Evolutionary conservation across 2,329 filamentous ascomycete genomes (phyloP).

Genomic region (Talaromyces piceae): DNA sequence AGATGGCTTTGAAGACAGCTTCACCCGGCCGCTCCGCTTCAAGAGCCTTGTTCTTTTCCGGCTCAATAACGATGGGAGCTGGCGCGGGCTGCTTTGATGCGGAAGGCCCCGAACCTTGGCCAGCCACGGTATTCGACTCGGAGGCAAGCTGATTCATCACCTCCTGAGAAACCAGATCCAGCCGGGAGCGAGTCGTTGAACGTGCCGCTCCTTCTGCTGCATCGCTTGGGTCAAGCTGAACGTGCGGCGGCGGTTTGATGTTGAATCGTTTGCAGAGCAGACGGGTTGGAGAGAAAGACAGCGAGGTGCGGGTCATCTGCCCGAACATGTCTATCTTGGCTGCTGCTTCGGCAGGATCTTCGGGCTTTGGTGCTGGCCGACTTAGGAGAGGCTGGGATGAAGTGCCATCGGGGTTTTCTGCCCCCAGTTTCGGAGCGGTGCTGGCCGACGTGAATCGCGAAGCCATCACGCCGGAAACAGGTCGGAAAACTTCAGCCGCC

Average conservation of each 20-base stretch:
- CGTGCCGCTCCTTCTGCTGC: slow-evolving; percentile 30
- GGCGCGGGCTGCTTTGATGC: slow-evolving; percentile 11
- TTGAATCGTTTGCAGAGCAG: slow-evolving; percentile 93
- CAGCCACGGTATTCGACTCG: slow-evolving; percentile 28
- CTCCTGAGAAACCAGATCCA: slow-evolving; percentile 46
- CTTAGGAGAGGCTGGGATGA: slow-evolving; percentile 35
- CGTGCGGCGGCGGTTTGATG: slow-evolving; percentile 67
- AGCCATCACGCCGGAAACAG: slow-evolving; percentile 86
- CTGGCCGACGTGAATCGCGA: slow-evolving; percentile 71
- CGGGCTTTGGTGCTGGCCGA: slow-evolving; percentile 48
- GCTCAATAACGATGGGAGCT: slow-evolving; percentile 48
- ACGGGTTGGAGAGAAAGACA: slow-evolving; percentile 70
- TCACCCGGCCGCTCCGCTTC: slow-evolving; percentile 68
- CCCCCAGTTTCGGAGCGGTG: slow-evolving; percentile 30
- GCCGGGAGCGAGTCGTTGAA: slow-evolving; percentile 22
- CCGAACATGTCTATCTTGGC: slow-evolving; percentile 92
- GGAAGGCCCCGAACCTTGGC: slow-evolving; percentile 4
- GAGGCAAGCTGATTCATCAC: slow-evolving; percentile 50
- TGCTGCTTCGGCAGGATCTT: slow-evolving; percentile 76
- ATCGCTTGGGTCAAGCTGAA: slow-evolving; percentile 47
- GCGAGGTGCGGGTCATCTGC: slow-evolving; percentile 65
- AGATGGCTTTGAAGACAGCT: slow-evolving; percentile 83
- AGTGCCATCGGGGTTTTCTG: slow-evolving; percentile 26
- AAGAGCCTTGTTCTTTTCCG: slow-evolving; percentile 69
- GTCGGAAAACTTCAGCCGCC: slow-evolving; percentile 75